These are phyloP conservation scores for Bacterosira constricta DNA, from an alignment of 108 stramenopile genomes.

Conservation along the genomic window DNA sequence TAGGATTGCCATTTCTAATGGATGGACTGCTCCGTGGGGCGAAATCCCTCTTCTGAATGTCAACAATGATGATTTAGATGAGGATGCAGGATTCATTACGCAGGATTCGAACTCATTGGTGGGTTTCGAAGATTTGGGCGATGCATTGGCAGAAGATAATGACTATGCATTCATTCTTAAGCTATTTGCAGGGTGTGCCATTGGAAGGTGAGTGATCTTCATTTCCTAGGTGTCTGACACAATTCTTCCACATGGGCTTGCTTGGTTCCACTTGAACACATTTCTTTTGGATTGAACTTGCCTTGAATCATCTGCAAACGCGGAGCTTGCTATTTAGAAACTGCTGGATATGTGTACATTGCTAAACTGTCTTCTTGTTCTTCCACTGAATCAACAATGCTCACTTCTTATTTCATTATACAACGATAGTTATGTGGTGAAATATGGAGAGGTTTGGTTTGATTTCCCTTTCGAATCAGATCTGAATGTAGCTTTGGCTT, in stretches of 20 bases:
- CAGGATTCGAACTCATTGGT: conserved; percentile 59
- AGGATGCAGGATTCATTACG: background rate
- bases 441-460: conserved; percentile 79
- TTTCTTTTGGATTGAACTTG: too few species aligned
- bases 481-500: conserved; percentile 54
- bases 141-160: conserved; percentile 64
- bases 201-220: conserved; percentile 34
- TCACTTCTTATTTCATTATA: too few species aligned
- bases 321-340: too few species aligned
- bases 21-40: conserved; percentile 58
- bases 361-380: too few species aligned
- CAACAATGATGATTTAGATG: background rate
- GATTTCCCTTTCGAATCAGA: conserved; percentile 79
- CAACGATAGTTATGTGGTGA: conserved; percentile 67
- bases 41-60: conserved; percentile 10
- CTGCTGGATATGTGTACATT: too few species aligned
- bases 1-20: conserved; percentile 77
- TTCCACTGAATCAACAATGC: too few species aligned
- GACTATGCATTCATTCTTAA: conserved; percentile 82
- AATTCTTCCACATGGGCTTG: background rate
- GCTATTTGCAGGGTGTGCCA: conserved; percentile 78
- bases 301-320: too few species aligned
- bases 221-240: background rate
- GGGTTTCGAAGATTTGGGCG: conserved; percentile 85
- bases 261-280: background rate